Evolutionary conservation across 129 eudicot genomes (phyloP).

Genomic region (Pulicaria dysenterica): DNA sequence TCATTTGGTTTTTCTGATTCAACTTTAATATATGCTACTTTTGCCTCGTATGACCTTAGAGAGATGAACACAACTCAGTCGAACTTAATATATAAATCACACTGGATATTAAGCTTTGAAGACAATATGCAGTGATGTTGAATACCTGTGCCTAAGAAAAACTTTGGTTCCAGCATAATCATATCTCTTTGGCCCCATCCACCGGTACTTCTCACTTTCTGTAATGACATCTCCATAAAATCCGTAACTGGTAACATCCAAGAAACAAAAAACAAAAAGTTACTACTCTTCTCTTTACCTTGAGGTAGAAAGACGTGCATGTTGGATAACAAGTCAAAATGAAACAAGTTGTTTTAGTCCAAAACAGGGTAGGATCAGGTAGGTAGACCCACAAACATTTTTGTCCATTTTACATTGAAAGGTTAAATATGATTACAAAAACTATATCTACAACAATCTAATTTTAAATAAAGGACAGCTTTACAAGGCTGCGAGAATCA

Average conservation of each 20-base stretch:
- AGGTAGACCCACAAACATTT: neutral
- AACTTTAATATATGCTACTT: slow-evolving; percentile 71
- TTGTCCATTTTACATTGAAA: neutral
- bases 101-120: neutral
- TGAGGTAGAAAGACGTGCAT: neutral
- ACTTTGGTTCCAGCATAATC: slow-evolving; percentile 98
- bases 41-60: slow-evolving; percentile 90
- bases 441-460: neutral
- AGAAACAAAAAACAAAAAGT: slow-evolving; percentile 15
- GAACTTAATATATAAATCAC: neutral
- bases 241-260: slow-evolving; percentile 71
- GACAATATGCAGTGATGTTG: neutral
- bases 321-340: neutral
- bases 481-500: neutral
- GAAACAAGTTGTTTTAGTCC: neutral
- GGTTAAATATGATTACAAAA: slow-evolving; percentile 3
- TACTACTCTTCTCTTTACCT: slow-evolving; percentile 4
- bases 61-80: neutral
- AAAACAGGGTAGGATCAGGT: neutral
- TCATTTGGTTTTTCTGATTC: slow-evolving; percentile 45
- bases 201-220: slow-evolving; percentile 92
- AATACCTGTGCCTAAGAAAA: slow-evolving; percentile 85
- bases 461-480: neutral
- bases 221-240: slow-evolving; percentile 97
- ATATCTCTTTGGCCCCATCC: slow-evolving; percentile 99